Percentiles rank a stretch among this genome's conserved stretches.
phyloP scores from a whole-genome alignment of 2,329 filamentous ascomycete species.

The Verticillium zaregamsianum region DNA sequence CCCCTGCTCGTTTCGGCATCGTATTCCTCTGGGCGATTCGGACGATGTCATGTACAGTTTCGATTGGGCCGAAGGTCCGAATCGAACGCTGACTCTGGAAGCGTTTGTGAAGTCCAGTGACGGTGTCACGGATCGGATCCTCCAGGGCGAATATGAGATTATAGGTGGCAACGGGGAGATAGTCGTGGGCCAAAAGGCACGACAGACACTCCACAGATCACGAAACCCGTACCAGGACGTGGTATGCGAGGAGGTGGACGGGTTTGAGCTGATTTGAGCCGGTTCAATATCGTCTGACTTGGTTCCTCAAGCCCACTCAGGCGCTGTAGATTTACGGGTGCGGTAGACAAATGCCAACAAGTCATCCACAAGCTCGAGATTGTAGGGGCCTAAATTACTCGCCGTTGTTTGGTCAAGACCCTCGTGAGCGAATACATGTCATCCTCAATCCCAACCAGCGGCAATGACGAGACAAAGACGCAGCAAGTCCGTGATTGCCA shows the following conservation, averaged over 20 bases:
- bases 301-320: no score
- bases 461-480: no score
- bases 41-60: background rate
- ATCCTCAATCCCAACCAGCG: no score
- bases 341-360: no score
- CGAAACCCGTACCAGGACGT: background rate
- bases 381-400: no score
- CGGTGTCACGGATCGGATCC: background rate
- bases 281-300: background rate
- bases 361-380: no score
- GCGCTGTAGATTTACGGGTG: background rate
- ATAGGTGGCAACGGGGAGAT: background rate
- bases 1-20: background rate
- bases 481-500: no score
- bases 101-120: background rate
- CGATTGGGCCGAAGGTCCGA: background rate
- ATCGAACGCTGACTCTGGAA: background rate
- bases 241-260: background rate
- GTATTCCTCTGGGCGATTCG: background rate
- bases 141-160: background rate
- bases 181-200: background rate
- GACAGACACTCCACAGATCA: background rate
- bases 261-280: background rate
- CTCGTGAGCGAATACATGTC: no score
- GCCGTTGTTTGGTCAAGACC: no score